phyloP scores from a whole-genome alignment of 1,284 basidiomycete genomes.

The Leccinum angustisporum region DNA sequence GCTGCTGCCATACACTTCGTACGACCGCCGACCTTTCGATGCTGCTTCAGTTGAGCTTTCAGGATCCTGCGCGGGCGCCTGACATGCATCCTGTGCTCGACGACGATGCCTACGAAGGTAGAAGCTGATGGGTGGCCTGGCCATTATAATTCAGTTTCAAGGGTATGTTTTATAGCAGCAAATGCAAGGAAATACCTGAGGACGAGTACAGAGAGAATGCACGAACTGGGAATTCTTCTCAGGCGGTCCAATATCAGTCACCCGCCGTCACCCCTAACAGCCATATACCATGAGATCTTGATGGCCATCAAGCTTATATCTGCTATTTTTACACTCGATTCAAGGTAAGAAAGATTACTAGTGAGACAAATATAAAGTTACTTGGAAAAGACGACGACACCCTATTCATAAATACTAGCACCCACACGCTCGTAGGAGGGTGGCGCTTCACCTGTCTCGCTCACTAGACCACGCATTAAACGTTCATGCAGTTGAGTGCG shows the following conservation, averaged over 20 bases:
- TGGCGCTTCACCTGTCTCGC: constrained; percentile 62
- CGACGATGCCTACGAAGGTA: constrained; percentile 23
- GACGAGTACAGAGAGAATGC: neutral
- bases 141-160: constrained; percentile 8
- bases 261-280: neutral
- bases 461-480: constrained; percentile 62
- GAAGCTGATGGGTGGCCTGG: constrained; percentile 20
- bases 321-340: neutral
- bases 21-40: neutral
- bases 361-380: neutral
- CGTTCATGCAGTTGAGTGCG: constrained; percentile 54
- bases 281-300: neutral
- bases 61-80: no score
- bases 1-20: constrained; percentile 7
- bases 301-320: neutral
- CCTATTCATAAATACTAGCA: neutral
- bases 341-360: neutral
- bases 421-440: constrained; percentile 51
- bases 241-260: no score
- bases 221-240: no score
- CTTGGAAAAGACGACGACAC: neutral
- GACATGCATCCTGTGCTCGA: neutral
- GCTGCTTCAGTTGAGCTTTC: no score
- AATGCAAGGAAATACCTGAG: no score
- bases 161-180: neutral